Conservation (phyloP, 352 stramenopile genomes). For the Phytophthora boehmeriae region DNA sequence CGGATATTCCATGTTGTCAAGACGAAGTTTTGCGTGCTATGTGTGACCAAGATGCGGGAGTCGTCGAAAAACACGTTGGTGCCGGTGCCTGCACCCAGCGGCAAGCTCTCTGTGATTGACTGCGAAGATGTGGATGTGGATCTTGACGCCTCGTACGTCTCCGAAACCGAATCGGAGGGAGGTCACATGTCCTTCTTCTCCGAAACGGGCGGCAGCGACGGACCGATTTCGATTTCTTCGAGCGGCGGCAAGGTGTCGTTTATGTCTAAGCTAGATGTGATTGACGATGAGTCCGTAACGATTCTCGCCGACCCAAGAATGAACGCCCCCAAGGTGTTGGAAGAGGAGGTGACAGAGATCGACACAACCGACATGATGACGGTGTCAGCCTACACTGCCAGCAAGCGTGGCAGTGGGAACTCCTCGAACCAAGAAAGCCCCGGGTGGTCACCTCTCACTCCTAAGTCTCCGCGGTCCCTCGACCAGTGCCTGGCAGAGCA, state of each 20-base stretch:
- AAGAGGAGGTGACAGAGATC: slow-evolving; percentile 48
- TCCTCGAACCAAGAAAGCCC: slow-evolving; percentile 18
- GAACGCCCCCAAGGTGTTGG: slow-evolving; percentile 21
- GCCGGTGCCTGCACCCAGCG: slow-evolving; percentile 25
- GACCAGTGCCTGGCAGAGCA: slow-evolving; percentile 49
- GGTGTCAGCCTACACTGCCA: slow-evolving; percentile 13
- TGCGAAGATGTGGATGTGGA: slow-evolving; percentile 19
- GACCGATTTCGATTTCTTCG: slow-evolving; percentile 24
- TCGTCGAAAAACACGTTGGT: slow-evolving; percentile 26
- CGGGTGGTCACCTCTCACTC: slow-evolving; percentile 25
- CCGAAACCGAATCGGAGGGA: slow-evolving; percentile 57
- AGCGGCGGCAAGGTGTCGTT: slow-evolving; percentile 43
- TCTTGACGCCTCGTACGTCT: slow-evolving; percentile 36
- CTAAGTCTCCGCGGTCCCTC: slow-evolving; percentile 38
- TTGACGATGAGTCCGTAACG: slow-evolving; percentile 35
- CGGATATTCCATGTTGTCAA: slow-evolving; percentile 64
- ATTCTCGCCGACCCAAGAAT: slow-evolving; percentile 28
- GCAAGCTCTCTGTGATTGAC: slow-evolving; percentile 30
- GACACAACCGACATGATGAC: slow-evolving; percentile 59
- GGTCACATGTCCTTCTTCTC: slow-evolving; percentile 45
- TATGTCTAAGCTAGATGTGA: slow-evolving; percentile 40
- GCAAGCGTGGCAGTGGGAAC: slow-evolving; percentile 1
- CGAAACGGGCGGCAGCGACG: slow-evolving; percentile 34
- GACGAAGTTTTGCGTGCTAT: slow-evolving; percentile 75
- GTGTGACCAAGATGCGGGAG: slow-evolving; percentile 64